Evolutionary conservation across 2,329 filamentous ascomycete species (phyloP).

Genomic region (Purpureocillium lavendulum): DNA sequence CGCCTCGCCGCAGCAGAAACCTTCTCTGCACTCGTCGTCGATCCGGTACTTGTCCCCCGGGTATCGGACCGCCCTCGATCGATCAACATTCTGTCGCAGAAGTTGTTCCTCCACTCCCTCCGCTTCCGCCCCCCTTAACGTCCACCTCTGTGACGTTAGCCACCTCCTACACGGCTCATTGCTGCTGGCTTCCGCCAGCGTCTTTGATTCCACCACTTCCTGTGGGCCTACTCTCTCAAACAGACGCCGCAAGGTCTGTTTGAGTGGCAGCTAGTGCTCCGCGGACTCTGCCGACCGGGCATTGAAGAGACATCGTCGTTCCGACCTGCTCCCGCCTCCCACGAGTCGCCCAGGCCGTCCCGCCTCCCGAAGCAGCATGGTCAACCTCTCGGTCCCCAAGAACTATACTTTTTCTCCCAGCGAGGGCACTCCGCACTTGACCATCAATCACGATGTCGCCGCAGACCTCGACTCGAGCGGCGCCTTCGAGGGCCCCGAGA

Average conservation of each 20-base stretch:
- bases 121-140: slow-evolving; percentile 90
- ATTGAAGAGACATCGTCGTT: slow-evolving; percentile 13
- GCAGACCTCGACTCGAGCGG: slow-evolving; percentile 89
- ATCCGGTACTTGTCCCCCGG: slow-evolving; percentile 70
- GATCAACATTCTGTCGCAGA: slow-evolving; percentile 82
- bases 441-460: slow-evolving; percentile 92
- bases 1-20: slow-evolving; percentile 16
- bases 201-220: slow-evolving; percentile 50
- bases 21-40: slow-evolving; percentile 46
- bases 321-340: neutral
- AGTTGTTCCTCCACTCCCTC: slow-evolving; percentile 74
- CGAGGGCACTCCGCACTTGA: slow-evolving; percentile 78
- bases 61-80: slow-evolving; percentile 70
- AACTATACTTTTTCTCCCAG: slow-evolving; percentile 79
- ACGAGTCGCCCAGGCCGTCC: neutral
- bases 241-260: slow-evolving; percentile 92
- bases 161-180: slow-evolving; percentile 35
- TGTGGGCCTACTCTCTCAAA: slow-evolving; percentile 97
- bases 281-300: slow-evolving; percentile 47
- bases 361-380: slow-evolving; percentile 44
- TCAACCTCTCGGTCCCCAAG: slow-evolving; percentile 70
- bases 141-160: slow-evolving; percentile 58
- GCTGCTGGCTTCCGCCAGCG: slow-evolving; percentile 85
- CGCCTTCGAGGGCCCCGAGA: slow-evolving; percentile 97
- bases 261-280: slow-evolving; percentile 97